Percentiles rank a stretch among this genome's conserved stretches.
Conservation (phyloP, 2,329 filamentous ascomycete species). For the Aureobasidium sp. region DNA sequence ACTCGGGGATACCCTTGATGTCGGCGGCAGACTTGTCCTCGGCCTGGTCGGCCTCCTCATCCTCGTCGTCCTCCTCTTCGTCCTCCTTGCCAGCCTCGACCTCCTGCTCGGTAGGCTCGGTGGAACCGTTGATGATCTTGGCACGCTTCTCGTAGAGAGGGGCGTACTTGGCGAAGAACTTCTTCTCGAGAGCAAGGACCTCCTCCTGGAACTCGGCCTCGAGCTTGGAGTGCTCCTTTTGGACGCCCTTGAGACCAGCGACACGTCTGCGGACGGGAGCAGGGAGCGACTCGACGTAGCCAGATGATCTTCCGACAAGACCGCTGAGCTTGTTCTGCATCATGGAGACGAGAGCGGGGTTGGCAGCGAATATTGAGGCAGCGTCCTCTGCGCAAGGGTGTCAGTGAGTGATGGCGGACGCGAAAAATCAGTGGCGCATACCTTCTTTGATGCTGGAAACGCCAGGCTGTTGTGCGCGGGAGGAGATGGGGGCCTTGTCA, state of each 20-base stretch:
- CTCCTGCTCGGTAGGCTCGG: constrained; percentile 81
- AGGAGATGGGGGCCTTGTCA: constrained; percentile 85
- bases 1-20: constrained; percentile 85
- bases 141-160: constrained; percentile 94
- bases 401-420: constrained; percentile 11
- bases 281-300: constrained; percentile 95
- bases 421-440: constrained; percentile 39
- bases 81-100: constrained; percentile 77
- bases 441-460: constrained; percentile 96
- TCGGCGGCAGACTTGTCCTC: constrained; percentile 44
- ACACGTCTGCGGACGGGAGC: constrained; percentile 84
- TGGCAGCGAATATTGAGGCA: constrained; percentile 88
- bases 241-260: constrained; percentile 90
- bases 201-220: constrained; percentile 99
- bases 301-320: constrained; percentile 89
- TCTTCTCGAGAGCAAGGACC: constrained; percentile 96
- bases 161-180: constrained; percentile 98
- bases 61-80: constrained; percentile 50
- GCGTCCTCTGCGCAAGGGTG: constrained; percentile 63
- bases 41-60: constrained; percentile 51
- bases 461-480: constrained; percentile 89
- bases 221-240: constrained; percentile 97
- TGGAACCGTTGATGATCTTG: constrained; percentile 77
- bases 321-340: constrained; percentile 93
- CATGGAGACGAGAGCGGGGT: constrained; percentile 91